Evolutionary conservation across 768 basidiomycete genomes (phyloP).

Genomic region (Podaxis pistillaris): DNA sequence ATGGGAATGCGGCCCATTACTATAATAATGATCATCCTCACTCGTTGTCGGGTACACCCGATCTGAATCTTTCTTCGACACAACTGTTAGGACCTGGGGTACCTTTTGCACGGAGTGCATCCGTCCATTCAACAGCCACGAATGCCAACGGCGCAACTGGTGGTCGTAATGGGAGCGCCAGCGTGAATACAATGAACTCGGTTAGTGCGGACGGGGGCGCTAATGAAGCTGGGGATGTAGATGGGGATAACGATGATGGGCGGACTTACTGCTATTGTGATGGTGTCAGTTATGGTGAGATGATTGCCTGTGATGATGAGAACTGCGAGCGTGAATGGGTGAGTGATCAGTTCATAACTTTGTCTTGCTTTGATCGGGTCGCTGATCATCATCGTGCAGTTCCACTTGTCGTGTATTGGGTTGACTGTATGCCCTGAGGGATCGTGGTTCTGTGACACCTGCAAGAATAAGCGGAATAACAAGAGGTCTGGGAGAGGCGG

Average conservation of each 20-base stretch:
- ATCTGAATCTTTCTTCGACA: conserved; percentile 50
- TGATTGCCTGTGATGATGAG: conserved; percentile 90
- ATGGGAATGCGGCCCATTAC: conserved; percentile 24
- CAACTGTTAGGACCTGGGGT: conserved; percentile 75
- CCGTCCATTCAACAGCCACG: conserved; percentile 30
- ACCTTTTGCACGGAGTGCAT: conserved; percentile 56
- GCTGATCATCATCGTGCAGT: conserved; percentile 40
- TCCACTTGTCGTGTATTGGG: conserved; percentile 77
- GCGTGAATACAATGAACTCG: conserved; percentile 1
- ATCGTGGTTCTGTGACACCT: conserved; percentile 74
- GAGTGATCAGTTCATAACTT: conserved; percentile 32
- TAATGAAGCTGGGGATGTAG: conserved; percentile 46
- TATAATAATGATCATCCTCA: conserved; percentile 39
- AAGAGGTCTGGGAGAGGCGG: conserved; percentile 54
- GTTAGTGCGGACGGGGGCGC: conserved; percentile 20
- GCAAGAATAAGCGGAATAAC: conserved; percentile 52
- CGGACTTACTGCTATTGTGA: conserved; percentile 85
- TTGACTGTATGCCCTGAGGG: conserved; percentile 66
- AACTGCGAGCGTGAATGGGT: conserved; percentile 91
- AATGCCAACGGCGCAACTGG: conserved; percentile 32
- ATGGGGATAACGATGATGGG: conserved; percentile 59
- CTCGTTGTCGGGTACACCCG: conserved; percentile 37
- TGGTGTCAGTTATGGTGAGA: conserved; percentile 84
- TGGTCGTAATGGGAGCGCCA: conserved; percentile 12
- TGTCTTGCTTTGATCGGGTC: neutral